Evolutionary conservation across 2,329 filamentous ascomycete genomes (phyloP).

Genomic region (Botrytis squamosa): DNA sequence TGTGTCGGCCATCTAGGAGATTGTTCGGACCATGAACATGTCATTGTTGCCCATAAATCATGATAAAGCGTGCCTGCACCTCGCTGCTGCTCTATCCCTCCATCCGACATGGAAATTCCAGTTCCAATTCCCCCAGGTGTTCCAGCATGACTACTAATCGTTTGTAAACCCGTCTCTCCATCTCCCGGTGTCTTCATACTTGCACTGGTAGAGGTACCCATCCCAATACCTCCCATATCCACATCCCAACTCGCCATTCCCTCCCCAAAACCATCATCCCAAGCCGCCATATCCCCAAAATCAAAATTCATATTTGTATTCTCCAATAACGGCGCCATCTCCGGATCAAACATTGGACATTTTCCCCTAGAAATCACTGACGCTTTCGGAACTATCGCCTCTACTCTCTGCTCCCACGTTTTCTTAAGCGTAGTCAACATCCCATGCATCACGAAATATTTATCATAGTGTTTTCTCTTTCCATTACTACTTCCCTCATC

Average conservation of each 20-base stretch:
- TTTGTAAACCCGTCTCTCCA: background rate
- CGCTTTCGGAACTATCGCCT: background rate
- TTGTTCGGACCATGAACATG: conserved; percentile 30
- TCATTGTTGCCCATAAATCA: conserved; percentile 38
- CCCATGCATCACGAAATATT: background rate
- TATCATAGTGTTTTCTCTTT: background rate
- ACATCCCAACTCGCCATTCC: background rate
- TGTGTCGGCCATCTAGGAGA: background rate
- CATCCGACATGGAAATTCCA: background rate
- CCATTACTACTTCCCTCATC: background rate
- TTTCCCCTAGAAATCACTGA: background rate
- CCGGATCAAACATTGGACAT: conserved; percentile 16
- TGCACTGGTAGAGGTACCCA: background rate
- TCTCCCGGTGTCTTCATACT: background rate
- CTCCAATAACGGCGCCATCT: background rate
- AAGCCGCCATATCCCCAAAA: conserved; percentile 21
- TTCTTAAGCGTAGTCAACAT: conserved; percentile 11
- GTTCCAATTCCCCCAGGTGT: background rate
- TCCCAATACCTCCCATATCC: background rate
- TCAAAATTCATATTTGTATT: conserved; percentile 21
- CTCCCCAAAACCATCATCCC: background rate
- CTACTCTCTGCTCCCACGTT: background rate
- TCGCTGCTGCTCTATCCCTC: background rate
- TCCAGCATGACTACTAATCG: background rate
- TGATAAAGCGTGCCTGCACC: conserved; percentile 22